Percentiles rank a stretch among this genome's conserved stretches.
Conservation (phyloP, 208 protist species). For the Trypanosoma caninum region DNA sequence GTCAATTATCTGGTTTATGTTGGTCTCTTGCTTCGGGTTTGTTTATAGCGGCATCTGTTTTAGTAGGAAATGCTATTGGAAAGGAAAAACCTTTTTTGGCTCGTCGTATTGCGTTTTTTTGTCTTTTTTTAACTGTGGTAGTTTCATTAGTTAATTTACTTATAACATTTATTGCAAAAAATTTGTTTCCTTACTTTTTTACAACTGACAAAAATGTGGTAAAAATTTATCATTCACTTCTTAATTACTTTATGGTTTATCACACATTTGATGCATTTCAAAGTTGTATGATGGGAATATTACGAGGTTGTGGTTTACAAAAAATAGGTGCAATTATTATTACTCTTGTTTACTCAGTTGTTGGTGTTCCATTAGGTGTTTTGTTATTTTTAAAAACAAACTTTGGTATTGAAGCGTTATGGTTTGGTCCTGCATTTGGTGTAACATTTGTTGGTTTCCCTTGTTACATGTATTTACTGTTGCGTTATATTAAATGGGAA, state of each 20-base stretch:
- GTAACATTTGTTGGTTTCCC: conserved; percentile 57
- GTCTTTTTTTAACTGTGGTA: conserved; percentile 24
- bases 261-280: conserved; percentile 72
- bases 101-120: conserved; percentile 43
- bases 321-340: conserved; percentile 54
- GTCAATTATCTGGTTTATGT: conserved; percentile 51
- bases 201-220: conserved; percentile 34
- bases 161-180: conserved; percentile 15
- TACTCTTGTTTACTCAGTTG: conserved; percentile 61
- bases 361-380: conserved; percentile 62
- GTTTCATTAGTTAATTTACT: conserved; percentile 44
- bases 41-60: conserved; percentile 68
- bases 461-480: conserved; percentile 58
- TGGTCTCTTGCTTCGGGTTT: conserved; percentile 63
- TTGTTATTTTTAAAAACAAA: conserved; percentile 55
- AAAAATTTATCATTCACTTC: conserved; percentile 29
- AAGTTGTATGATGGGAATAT: conserved; percentile 78
- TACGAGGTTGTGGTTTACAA: conserved; percentile 73
- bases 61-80: conserved; percentile 74
- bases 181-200: conserved; percentile 49
- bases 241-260: conserved; percentile 47
- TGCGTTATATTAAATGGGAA: conserved; percentile 67
- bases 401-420: conserved; percentile 63
- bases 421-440: conserved; percentile 62
- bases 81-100: conserved; percentile 46